phyloP scores from a whole-genome alignment of 129 eudicot species.

The Artemisia argyi region DNA sequence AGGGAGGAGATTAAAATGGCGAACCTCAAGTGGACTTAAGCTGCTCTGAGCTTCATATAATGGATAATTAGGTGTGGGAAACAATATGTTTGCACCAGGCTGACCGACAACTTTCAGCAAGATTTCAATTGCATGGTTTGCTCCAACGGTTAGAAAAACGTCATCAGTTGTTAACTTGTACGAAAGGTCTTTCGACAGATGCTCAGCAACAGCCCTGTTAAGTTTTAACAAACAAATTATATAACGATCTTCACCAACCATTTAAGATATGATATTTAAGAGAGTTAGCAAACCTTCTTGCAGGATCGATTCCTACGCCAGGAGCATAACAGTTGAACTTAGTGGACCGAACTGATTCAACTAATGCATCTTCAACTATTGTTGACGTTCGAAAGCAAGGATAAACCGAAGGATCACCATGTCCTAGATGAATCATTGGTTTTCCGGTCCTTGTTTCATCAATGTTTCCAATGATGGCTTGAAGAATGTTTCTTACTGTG shows the following conservation, averaged over 20 bases:
- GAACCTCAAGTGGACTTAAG: too few relatives aligned
- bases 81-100: slow-evolving; percentile 53
- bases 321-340: slow-evolving; percentile 48
- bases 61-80: slow-evolving; percentile 58
- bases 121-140: slow-evolving; percentile 49
- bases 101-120: slow-evolving; percentile 41
- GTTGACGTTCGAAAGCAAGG: slow-evolving; percentile 45
- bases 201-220: slow-evolving; percentile 59
- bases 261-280: neutral
- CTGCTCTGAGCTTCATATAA: slow-evolving; percentile 38
- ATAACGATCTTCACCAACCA: too few relatives aligned
- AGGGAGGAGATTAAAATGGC: slow-evolving; percentile 42
- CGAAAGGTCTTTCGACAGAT: slow-evolving; percentile 51
- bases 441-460: slow-evolving; percentile 24
- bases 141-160: slow-evolving; percentile 51
- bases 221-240: neutral
- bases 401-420: slow-evolving; percentile 59
- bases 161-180: slow-evolving; percentile 44
- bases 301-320: slow-evolving; percentile 41
- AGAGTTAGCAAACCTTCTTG: slow-evolving; percentile 41
- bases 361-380: slow-evolving; percentile 43
- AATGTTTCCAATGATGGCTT: slow-evolving; percentile 26
- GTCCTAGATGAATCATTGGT: slow-evolving; percentile 51
- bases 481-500: slow-evolving; percentile 40
- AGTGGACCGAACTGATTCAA: slow-evolving; percentile 50